Conservation (phyloP, 306 rosid genomes). For the Ormosia semicastrata region DNA sequence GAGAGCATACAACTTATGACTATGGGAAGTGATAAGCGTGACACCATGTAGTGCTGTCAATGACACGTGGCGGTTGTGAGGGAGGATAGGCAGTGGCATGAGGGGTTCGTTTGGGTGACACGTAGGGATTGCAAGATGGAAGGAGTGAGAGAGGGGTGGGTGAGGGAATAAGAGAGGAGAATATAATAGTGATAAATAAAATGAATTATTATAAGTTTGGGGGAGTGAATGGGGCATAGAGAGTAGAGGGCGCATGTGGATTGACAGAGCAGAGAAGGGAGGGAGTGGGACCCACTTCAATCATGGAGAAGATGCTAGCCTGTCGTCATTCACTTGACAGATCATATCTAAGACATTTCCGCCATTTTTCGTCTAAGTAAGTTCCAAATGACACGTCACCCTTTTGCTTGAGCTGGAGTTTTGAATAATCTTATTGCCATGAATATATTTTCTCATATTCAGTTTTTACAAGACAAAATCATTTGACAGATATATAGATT, state of each 20-base stretch:
- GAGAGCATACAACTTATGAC: background rate
- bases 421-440: no score
- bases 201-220: background rate
- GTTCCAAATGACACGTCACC: constrained; percentile 5
- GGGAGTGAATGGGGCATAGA: constrained; percentile 41
- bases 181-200: constrained; percentile 23
- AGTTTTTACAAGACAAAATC: no score
- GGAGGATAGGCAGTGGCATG: background rate
- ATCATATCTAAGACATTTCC: constrained; percentile 20
- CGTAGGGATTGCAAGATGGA: constrained; percentile 16
- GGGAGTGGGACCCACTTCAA: constrained; percentile 63
- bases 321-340: constrained; percentile 67
- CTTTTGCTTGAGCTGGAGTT: background rate
- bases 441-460: no score
- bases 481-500: no score
- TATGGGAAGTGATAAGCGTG: background rate
- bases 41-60: background rate
- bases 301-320: constrained; percentile 69
- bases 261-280: constrained; percentile 50
- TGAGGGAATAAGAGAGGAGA: constrained; percentile 6
- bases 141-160: constrained; percentile 5
- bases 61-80: background rate
- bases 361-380: background rate
- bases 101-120: background rate
- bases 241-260: constrained; percentile 51